Evolutionary conservation across 352 stramenopile species (phyloP).

Genomic region (Phytopythium delawarense): DNA sequence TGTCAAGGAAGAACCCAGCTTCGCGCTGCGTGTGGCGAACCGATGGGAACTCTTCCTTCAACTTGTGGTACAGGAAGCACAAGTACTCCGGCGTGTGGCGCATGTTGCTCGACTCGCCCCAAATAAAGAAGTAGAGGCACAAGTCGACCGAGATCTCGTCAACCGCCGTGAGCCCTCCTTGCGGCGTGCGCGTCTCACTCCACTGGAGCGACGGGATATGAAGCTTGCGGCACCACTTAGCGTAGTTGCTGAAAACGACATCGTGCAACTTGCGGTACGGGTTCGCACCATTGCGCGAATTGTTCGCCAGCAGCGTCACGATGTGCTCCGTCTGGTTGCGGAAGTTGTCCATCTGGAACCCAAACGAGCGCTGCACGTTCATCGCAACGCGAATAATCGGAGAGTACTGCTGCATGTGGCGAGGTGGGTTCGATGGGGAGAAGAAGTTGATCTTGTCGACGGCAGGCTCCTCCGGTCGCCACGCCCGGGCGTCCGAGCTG

Average conservation of each 20-base stretch:
- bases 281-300: constrained; percentile 64
- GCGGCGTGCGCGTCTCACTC: constrained; percentile 64
- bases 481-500: constrained; percentile 73
- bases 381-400: constrained; percentile 79
- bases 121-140: constrained; percentile 98
- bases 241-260: constrained; percentile 86
- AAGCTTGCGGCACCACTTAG: constrained; percentile 87
- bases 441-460: constrained; percentile 79
- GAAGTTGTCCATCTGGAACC: constrained; percentile 84
- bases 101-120: constrained; percentile 97
- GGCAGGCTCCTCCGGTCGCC: constrained; percentile 38
- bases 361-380: constrained; percentile 83
- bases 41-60: constrained; percentile 82
- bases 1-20: constrained; percentile 96
- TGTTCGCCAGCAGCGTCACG: constrained; percentile 95
- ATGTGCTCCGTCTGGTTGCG: constrained; percentile 98
- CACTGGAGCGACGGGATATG: constrained; percentile 64
- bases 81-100: constrained; percentile 97
- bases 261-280: constrained; percentile 81
- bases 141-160: constrained; percentile 85
- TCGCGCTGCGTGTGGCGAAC: constrained; percentile 77
- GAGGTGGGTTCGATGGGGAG: constrained; percentile 53
- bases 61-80: constrained; percentile 98
- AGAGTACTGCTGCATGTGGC: constrained; percentile 83
- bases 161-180: constrained; percentile 80